Conservation (phyloP, 1,284 basidiomycete genomes). For the Cutaneotrichosporon sp. region DNA sequence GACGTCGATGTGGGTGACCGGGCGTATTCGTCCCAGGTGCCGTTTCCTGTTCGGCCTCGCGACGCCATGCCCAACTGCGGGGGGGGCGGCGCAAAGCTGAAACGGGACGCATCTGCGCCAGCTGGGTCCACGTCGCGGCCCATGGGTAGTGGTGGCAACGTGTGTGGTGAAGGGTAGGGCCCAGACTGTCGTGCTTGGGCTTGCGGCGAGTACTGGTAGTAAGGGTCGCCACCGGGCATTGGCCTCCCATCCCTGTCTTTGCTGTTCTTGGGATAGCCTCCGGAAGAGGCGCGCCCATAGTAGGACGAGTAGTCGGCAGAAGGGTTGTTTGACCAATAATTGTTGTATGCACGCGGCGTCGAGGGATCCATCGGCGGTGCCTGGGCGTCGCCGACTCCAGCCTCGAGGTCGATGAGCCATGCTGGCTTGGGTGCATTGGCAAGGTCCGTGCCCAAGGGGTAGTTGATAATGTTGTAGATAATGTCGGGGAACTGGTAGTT, state of each 20-base stretch:
- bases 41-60: not conserved
- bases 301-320: slow-evolving; percentile 9
- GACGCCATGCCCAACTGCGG: not conserved
- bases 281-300: slow-evolving; percentile 3
- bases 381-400: slow-evolving; percentile 7
- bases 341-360: slow-evolving; percentile 6
- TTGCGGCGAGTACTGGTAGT: slow-evolving; percentile 9
- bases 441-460: slow-evolving; percentile 12
- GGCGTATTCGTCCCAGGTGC: slow-evolving; percentile 8
- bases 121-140: slow-evolving; percentile 9
- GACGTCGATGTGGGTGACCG: slow-evolving; percentile 11
- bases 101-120: not conserved
- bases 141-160: not conserved
- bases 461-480: slow-evolving; percentile 17
- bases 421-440: slow-evolving; percentile 17
- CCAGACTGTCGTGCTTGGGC: not conserved
- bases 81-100: slow-evolving; percentile 1
- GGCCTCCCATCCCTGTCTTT: slow-evolving; percentile 7
- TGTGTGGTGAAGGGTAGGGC: slow-evolving; percentile 1
- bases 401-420: slow-evolving; percentile 14
- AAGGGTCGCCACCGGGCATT: slow-evolving; percentile 4
- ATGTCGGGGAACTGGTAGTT: slow-evolving; percentile 18
- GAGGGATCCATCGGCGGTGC: slow-evolving; percentile 4
- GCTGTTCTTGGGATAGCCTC: slow-evolving; percentile 1
- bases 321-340: slow-evolving; percentile 9